Evolutionary conservation across 2,329 filamentous ascomycete species (phyloP).

Genomic region (Cryphonectria radicalis): DNA sequence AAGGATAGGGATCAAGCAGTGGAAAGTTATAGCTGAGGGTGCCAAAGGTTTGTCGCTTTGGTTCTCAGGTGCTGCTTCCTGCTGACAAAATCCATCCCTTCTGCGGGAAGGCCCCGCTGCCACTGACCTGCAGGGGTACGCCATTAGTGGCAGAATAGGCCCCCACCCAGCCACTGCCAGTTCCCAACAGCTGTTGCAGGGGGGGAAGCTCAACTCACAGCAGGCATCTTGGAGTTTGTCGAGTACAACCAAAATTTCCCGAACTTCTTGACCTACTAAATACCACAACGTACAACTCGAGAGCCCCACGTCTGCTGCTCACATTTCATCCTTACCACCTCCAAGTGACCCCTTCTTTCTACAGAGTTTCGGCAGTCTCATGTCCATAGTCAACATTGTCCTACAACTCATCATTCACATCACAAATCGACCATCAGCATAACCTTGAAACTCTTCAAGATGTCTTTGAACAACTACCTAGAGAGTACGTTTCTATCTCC

Average conservation of each 20-base stretch:
- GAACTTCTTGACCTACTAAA: slow-evolving; percentile 6
- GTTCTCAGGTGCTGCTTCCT: not conserved
- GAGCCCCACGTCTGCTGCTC: not conserved
- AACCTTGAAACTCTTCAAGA: slow-evolving; percentile 22
- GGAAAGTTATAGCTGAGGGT: not conserved
- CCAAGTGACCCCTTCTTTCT: not conserved
- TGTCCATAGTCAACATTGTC: not conserved
- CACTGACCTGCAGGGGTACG: slow-evolving; percentile 8
- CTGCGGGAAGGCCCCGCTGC: not conserved
- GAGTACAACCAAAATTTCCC: slow-evolving; percentile 23
- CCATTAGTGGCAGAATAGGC: slow-evolving; percentile 11
- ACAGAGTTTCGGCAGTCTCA: not conserved
- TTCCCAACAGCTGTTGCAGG: slow-evolving; percentile 23
- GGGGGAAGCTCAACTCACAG: slow-evolving; percentile 21
- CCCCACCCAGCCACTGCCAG: not conserved
- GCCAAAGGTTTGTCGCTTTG: not conserved
- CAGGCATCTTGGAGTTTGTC: not conserved
- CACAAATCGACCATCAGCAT: not conserved
- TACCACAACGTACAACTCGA: slow-evolving; percentile 1
- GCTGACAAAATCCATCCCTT: not conserved
- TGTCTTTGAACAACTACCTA: slow-evolving; percentile 40
- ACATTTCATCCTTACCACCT: not conserved
- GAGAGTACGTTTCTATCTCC: slow-evolving; percentile 36
- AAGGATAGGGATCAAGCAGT: not conserved
- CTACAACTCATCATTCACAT: slow-evolving; percentile 3